These are phyloP conservation scores for Iris macrosiphon DNA, from an alignment of 106 monocot species.

Conservation along the genomic window DNA sequence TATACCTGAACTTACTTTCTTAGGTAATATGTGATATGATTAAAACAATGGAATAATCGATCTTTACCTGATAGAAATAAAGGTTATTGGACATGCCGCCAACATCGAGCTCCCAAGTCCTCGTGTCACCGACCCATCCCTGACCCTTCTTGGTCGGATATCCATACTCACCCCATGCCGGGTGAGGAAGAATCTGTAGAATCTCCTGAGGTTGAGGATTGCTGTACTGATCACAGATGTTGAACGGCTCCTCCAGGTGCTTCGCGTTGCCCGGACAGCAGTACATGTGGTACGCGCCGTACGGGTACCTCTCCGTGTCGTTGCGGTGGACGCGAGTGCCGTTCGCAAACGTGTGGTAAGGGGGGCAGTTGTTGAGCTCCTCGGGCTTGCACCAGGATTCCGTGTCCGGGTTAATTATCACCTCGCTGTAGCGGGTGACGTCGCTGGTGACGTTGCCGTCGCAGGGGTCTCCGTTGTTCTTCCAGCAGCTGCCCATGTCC, in stretches of 20 bases:
- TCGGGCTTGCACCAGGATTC: slow-evolving; percentile 36
- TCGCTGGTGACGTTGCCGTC: slow-evolving; percentile 71
- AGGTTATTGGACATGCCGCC: slow-evolving; percentile 53
- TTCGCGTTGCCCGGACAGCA: slow-evolving; percentile 68
- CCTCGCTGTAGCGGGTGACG: slow-evolving; percentile 86
- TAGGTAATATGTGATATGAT: no score
- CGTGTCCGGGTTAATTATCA: slow-evolving; percentile 70
- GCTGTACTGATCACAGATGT: slow-evolving; percentile 71
- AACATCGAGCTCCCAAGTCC: slow-evolving; percentile 74
- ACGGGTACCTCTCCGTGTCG: slow-evolving; percentile 43
- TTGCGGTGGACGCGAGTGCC: slow-evolving; percentile 44
- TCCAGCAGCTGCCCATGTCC: slow-evolving; percentile 97
- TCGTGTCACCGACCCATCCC: slow-evolving; percentile 72
- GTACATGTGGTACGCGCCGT: slow-evolving; percentile 65
- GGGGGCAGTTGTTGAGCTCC: slow-evolving; percentile 45
- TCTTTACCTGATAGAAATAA: slow-evolving; percentile 87
- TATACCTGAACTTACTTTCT: no score
- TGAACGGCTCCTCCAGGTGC: slow-evolving; percentile 48
- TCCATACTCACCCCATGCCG: slow-evolving; percentile 69
- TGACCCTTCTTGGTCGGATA: slow-evolving; percentile 64
- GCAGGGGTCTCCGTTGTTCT: slow-evolving; percentile 68
- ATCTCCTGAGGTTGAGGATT: slow-evolving; percentile 87
- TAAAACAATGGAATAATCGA: no score
- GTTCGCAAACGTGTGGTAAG: slow-evolving; percentile 64
- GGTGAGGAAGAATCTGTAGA: slow-evolving; percentile 74